phyloP scores from a whole-genome alignment of 768 basidiomycete species.

The Lentinula raphanica region DNA sequence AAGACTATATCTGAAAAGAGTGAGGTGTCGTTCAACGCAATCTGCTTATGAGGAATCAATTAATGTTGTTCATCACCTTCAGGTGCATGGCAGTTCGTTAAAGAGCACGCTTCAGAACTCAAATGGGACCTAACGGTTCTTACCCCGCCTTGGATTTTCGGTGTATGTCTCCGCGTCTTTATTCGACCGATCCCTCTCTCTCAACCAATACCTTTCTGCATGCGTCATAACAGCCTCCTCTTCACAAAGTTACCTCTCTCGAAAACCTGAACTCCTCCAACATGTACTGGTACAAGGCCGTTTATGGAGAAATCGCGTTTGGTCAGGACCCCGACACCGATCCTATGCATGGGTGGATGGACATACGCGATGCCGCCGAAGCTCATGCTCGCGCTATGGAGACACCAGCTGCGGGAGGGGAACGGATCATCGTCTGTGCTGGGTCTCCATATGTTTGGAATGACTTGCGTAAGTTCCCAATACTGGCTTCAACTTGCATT shows the following conservation, averaged over 20 bases:
- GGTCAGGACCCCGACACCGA: background rate
- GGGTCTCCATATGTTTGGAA: constrained; percentile 13
- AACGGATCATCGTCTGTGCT: constrained; percentile 38
- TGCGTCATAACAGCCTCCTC: background rate
- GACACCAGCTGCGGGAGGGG: constrained; percentile 35
- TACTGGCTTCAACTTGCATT: background rate
- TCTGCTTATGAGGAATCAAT: background rate
- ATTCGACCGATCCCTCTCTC: background rate
- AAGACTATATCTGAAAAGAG: constrained; percentile 46
- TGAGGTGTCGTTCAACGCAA: background rate
- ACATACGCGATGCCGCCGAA: constrained; percentile 39
- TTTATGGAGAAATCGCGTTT: background rate
- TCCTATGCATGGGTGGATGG: constrained; percentile 22
- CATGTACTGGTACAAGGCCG: background rate
- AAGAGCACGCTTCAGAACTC: constrained; percentile 32
- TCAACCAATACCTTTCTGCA: constrained; percentile 6
- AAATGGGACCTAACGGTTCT: constrained; percentile 49
- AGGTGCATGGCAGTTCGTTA: constrained; percentile 41
- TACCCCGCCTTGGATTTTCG: constrained; percentile 45
- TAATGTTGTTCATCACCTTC: background rate
- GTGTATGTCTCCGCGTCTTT: constrained; percentile 17
- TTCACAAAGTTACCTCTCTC: constrained; percentile 1
- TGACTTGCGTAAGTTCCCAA: background rate
- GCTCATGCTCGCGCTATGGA: constrained; percentile 43
- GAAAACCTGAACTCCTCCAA: background rate